A percentile compares a stretch with the other conserved stretches of the same genome.
Conservation (phyloP, 2,329 filamentous ascomycete genomes). For the Dothidotthia symphoricarpi region DNA sequence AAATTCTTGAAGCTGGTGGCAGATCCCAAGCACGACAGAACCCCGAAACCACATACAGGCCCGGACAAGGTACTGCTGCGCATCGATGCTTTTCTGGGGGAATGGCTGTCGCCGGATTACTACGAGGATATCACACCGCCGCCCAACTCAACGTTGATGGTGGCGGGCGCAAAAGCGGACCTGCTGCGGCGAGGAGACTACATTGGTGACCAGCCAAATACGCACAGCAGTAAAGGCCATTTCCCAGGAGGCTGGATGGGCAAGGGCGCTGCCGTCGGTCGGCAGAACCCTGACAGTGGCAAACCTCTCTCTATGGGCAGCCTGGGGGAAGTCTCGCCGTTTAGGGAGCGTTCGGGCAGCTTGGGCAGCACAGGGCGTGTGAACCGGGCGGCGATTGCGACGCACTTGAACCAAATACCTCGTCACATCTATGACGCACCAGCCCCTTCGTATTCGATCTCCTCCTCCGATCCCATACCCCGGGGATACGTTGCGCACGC, state of each 20-base stretch:
- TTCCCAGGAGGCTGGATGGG: conserved; percentile 57
- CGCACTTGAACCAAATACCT: conserved; percentile 15
- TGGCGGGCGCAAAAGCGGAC: conserved; percentile 84
- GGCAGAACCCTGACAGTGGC: conserved; percentile 20
- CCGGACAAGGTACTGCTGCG: conserved; percentile 56
- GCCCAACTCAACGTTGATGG: conserved; percentile 80
- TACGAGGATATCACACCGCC: conserved; percentile 90
- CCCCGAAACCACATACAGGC: conserved; percentile 34
- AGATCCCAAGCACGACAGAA: conserved; percentile 39
- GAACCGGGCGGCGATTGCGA: conserved; percentile 11
- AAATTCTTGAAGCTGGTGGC: conserved; percentile 34
- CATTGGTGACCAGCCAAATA: conserved; percentile 47
- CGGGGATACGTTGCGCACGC: conserved; percentile 87
- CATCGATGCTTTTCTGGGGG: conserved; percentile 87
- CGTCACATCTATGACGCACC: conserved; percentile 66
- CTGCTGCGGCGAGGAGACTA: conserved; percentile 72
- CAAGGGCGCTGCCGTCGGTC: conserved; percentile 33
- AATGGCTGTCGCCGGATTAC: conserved; percentile 93
- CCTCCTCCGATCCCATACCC: conserved; percentile 76
- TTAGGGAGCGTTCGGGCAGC: conserved; percentile 51
- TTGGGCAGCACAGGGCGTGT: conserved; percentile 15
- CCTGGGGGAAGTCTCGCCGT: conserved; percentile 40
- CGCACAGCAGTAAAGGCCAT: conserved; percentile 46
- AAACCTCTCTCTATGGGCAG: conserved; percentile 32
- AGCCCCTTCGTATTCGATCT: conserved; percentile 78